Evolutionary conservation across 2,329 filamentous ascomycete genomes (phyloP), one percentile per base, ranked within the genome.

Genomic region (Calonectria ilicicola): DNA sequence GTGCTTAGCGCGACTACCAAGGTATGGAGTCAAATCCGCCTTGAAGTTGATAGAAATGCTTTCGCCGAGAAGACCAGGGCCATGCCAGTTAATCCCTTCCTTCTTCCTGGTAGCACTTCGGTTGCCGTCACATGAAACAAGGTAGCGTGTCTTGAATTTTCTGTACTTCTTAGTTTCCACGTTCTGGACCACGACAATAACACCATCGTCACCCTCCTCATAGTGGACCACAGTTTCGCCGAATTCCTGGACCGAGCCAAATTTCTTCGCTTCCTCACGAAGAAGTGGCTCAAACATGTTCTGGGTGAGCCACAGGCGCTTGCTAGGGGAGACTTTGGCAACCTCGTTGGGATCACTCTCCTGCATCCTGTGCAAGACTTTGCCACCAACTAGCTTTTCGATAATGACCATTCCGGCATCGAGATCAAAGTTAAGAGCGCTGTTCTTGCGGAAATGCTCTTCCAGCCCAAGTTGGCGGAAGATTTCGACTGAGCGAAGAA

Each of bases 281-380:
- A 70, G 49, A 3, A 70, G 63, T 2, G 68, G 62, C 15, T 70
- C 68, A 42, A 70, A 70, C 62, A 70, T 70, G 12, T 65, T 53
- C 10, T 70, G 67, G 3, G 67, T 66, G 17, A 70, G 38, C 67
- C 67, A 70, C 2, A 70, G 35, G 14, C 67, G 63, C 21, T 65
- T 44, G 2, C 60, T 66, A 5, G 67, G 67, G 0, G 62, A 56
- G 8, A 70, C 40, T 12, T 62, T 49, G 3, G 62, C 62, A 47
- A 65, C 62, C 42, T 65, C 27, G 10, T 47, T 35, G 12, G 62
- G 62, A 12, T 65, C 62, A 23, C 62, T 65, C n/a, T 65, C 42
- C 14, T 65, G 62, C 62, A 65, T 47, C 32, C 32, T 58, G 32
- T 58, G 53, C 32, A 58, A 15, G 6, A 58, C 53, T 5, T 58